A percentile compares a stretch with the other conserved stretches of the same genome.
Conservation (phyloP, 192 early-diverging fungal species). For the Phlyctochytrium planicorne region DNA sequence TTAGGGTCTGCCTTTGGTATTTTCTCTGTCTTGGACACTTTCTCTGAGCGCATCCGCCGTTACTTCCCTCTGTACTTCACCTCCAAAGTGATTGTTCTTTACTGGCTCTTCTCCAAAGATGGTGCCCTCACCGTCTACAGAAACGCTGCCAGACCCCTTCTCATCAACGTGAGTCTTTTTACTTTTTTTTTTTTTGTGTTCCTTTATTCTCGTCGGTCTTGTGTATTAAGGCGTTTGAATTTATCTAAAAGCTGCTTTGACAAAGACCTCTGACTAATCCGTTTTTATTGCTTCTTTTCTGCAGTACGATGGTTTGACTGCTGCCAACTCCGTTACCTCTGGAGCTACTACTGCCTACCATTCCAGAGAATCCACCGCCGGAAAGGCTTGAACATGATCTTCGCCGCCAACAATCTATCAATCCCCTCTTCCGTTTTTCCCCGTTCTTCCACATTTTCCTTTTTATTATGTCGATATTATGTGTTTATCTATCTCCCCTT, state of each 20-base stretch:
- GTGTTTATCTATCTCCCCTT: too few species aligned
- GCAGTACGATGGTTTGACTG: slow-evolving; percentile 3
- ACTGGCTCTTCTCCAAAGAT: slow-evolving; percentile 44
- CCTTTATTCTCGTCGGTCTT: background rate
- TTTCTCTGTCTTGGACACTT: slow-evolving; percentile 42
- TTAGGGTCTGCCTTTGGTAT: slow-evolving; percentile 51
- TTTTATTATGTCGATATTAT: too few species aligned
- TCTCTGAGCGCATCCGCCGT: slow-evolving; percentile 17
- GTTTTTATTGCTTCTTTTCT: background rate
- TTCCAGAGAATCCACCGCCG: background rate
- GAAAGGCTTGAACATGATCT: too few species aligned
- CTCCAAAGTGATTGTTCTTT: slow-evolving; percentile 44
- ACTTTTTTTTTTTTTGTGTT: background rate
- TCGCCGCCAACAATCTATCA: too few species aligned
- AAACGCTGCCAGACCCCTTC: slow-evolving; percentile 32
- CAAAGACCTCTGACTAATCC: too few species aligned
- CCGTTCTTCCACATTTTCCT: too few species aligned
- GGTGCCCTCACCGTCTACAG: slow-evolving; percentile 47
- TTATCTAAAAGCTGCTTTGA: too few species aligned
- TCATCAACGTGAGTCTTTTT: slow-evolving; percentile 22
- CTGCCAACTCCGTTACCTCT: background rate
- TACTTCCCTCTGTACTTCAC: slow-evolving; percentile 41
- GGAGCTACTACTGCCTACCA: slow-evolving; percentile 1
- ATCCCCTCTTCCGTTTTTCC: too few species aligned
- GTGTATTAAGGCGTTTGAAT: too few species aligned